These are phyloP conservation scores for Nicotiana undulata DNA, from an alignment of 257 asterid genomes.

Conservation along the genomic window DNA sequence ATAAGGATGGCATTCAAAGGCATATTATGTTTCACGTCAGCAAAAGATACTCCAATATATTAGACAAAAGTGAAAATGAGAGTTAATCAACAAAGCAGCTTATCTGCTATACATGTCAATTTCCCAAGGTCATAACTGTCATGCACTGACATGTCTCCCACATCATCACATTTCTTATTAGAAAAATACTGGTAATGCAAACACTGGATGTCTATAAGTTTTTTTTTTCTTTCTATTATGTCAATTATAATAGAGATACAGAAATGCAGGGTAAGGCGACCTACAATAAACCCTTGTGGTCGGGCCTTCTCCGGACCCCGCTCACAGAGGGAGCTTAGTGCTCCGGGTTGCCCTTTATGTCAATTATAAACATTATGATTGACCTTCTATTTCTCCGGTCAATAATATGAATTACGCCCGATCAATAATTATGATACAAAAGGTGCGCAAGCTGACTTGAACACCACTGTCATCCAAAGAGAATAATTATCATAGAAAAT, in stretches of 20 bases:
- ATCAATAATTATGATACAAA: background rate
- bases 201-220: too few species aligned
- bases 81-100: background rate
- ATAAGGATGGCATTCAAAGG: too few species aligned
- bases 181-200: background rate
- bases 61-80: background rate
- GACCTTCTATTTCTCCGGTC: background rate
- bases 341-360: background rate
- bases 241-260: background rate
- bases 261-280: too few species aligned
- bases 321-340: too few species aligned
- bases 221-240: background rate
- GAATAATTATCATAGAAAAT: background rate
- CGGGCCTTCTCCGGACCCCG: rapidly evolving
- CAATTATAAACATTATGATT: background rate
- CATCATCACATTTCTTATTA: background rate
- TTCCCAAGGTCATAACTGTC: background rate
- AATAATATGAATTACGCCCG: background rate
- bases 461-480: too few species aligned
- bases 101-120: background rate
- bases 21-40: background rate
- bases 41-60: background rate
- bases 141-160: background rate
- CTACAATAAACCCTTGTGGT: too few species aligned
- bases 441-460: too few species aligned